phyloP scores from a whole-genome alignment of 2,329 filamentous ascomycete genomes.

The Talaromyces sp. region DNA sequence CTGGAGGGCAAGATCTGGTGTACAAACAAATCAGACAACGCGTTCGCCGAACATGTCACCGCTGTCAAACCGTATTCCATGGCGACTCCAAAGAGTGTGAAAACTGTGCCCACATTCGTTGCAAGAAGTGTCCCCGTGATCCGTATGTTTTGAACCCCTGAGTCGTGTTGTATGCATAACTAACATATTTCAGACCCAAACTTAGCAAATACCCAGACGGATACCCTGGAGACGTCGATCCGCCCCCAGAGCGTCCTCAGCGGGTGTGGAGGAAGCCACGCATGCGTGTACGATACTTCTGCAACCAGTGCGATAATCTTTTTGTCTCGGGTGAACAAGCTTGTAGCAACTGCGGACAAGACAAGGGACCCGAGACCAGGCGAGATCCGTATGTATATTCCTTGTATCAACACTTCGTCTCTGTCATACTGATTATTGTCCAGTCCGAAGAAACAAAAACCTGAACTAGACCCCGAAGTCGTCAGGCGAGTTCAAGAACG shows the following conservation, averaged over 20 bases:
- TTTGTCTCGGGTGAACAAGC: conserved; percentile 28
- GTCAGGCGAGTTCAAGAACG: conserved; percentile 36
- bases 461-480: conserved; percentile 35
- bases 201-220: conserved; percentile 41
- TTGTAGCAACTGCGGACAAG: conserved; percentile 38
- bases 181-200: conserved; percentile 29
- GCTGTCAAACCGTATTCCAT: conserved; percentile 62
- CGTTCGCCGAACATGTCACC: conserved; percentile 71
- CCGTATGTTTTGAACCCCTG: conserved; percentile 54
- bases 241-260: conserved; percentile 27
- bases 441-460: conserved; percentile 38
- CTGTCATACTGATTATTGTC: background rate
- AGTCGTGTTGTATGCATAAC: conserved; percentile 6
- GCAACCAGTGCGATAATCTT: conserved; percentile 33
- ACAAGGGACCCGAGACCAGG: conserved; percentile 37
- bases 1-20: conserved; percentile 66
- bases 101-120: conserved; percentile 67
- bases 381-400: conserved; percentile 37
- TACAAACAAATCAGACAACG: conserved; percentile 69
- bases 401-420: background rate
- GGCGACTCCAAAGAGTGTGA: conserved; percentile 59
- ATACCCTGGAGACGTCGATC: conserved; percentile 41
- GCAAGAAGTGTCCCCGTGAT: conserved; percentile 74
- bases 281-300: conserved; percentile 37
- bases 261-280: conserved; percentile 35